Conservation (phyloP, 1,139 yeast species). For the Kodamaea anthophila region DNA sequence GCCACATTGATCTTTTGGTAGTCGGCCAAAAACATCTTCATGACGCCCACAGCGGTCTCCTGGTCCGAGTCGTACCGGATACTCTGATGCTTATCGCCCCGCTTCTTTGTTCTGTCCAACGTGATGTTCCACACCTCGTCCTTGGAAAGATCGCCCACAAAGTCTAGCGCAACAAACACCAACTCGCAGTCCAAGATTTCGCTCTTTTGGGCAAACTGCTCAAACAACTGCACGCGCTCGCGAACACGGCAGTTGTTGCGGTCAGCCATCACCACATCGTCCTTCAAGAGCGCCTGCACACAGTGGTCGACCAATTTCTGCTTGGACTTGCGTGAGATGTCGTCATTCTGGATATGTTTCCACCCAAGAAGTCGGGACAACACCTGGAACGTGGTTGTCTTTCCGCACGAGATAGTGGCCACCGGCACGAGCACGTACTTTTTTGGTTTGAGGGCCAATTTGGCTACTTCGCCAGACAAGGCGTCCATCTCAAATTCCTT, state of each 20-base stretch:
- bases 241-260: constrained; percentile 71
- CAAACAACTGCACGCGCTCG: constrained; percentile 66
- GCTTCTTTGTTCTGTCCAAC: constrained; percentile 45
- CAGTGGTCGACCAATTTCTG: constrained; percentile 49
- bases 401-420: constrained; percentile 94
- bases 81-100: constrained; percentile 92
- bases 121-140: constrained; percentile 48
- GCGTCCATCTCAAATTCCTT: constrained; percentile 6
- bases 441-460: constrained; percentile 6
- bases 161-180: constrained; percentile 62
- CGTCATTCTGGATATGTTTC: constrained; percentile 84
- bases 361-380: constrained; percentile 56
- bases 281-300: constrained; percentile 21
- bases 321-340: constrained; percentile 47
- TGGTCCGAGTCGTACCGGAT: constrained; percentile 49
- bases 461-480: constrained; percentile 7
- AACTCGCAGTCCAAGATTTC: constrained; percentile 19
- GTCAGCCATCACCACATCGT: constrained; percentile 63
- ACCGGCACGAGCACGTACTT: constrained; percentile 72
- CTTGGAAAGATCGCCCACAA: constrained; percentile 33
- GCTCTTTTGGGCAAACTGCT: constrained; percentile 39
- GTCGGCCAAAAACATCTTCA: constrained; percentile 67
- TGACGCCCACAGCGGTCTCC: constrained; percentile 47
- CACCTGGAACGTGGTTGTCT: constrained; percentile 74
- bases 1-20: constrained; percentile 52